These are phyloP conservation scores for Colletotrichum sansevieriae DNA, from an alignment of 2,329 filamentous ascomycete genomes.

Conservation along the genomic window DNA sequence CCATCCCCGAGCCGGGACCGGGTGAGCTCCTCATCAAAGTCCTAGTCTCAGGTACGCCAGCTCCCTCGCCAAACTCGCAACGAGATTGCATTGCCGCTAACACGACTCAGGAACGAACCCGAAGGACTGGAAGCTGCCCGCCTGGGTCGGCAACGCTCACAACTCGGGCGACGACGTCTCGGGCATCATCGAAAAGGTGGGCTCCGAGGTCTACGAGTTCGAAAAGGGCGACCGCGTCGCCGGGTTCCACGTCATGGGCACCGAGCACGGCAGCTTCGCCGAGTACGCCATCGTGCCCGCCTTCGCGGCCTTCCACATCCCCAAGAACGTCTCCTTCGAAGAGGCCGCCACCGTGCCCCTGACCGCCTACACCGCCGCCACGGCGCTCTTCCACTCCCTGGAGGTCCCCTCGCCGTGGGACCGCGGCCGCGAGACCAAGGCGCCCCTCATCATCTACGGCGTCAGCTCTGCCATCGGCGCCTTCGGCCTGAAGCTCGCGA, in stretches of 20 bases:
- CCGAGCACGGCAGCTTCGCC: constrained; percentile 66
- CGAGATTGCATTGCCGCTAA: neutral
- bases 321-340: constrained; percentile 62
- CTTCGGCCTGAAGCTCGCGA: constrained; percentile 68
- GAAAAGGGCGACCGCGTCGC: constrained; percentile 59
- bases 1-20: constrained; percentile 41
- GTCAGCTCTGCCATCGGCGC: constrained; percentile 65
- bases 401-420: constrained; percentile 63
- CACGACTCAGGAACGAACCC: constrained; percentile 44
- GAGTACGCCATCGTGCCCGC: constrained; percentile 71
- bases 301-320: constrained; percentile 69
- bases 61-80: too few species aligned
- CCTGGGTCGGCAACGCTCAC: neutral
- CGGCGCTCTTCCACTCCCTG: constrained; percentile 63
- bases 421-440: constrained; percentile 38
- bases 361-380: constrained; percentile 65
- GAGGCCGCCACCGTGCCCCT: constrained; percentile 70
- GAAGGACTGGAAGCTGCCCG: constrained; percentile 47
- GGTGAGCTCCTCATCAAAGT: constrained; percentile 45
- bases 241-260: constrained; percentile 65
- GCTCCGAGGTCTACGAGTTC: constrained; percentile 41
- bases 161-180: constrained; percentile 47
- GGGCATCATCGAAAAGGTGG: constrained; percentile 44
- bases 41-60: constrained; percentile 31
- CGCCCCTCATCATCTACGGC: constrained; percentile 60